Evolutionary conservation across 2,329 filamentous ascomycete species (phyloP).

Genomic region (Claviceps arundinis): DNA sequence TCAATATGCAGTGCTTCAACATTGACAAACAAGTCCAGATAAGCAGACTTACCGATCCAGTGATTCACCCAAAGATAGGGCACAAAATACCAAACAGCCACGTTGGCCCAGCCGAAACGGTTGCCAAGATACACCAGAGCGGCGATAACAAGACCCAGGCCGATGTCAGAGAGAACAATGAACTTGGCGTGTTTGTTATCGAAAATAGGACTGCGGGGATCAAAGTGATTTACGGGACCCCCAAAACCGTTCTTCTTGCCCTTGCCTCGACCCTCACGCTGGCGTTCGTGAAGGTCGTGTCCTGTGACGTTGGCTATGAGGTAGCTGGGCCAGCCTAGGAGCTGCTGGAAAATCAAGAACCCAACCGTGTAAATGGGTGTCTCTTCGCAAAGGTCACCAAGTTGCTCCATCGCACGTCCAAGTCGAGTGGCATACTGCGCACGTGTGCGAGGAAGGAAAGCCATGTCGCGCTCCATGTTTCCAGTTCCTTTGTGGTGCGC

Average conservation of each 20-base stretch:
- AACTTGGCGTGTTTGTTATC: slow-evolving; percentile 83
- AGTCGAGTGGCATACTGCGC: slow-evolving; percentile 65
- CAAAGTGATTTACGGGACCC: slow-evolving; percentile 88
- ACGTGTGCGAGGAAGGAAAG: slow-evolving; percentile 89
- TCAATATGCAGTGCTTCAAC: not conserved
- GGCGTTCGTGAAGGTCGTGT: slow-evolving; percentile 85
- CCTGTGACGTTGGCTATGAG: slow-evolving; percentile 85
- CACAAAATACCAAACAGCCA: slow-evolving; percentile 87
- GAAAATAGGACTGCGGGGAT: slow-evolving; percentile 76
- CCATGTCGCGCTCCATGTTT: slow-evolving; percentile 96
- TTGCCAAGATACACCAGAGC: slow-evolving; percentile 56
- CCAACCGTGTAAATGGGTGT: slow-evolving; percentile 71
- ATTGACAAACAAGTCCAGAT: not conserved
- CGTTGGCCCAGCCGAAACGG: slow-evolving; percentile 71
- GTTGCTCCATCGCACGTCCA: slow-evolving; percentile 64
- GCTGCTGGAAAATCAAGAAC: slow-evolving; percentile 70
- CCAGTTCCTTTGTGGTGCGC: slow-evolving; percentile 99
- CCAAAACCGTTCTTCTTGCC: slow-evolving; percentile 78
- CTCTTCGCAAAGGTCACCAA: slow-evolving; percentile 85
- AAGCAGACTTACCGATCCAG: slow-evolving; percentile 70
- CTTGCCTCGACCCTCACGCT: slow-evolving; percentile 82
- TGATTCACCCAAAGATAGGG: slow-evolving; percentile 98
- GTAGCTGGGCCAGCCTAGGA: slow-evolving; percentile 89
- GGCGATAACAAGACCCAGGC: slow-evolving; percentile 49
- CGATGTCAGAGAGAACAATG: slow-evolving; percentile 77